phyloP scores from a whole-genome alignment of 2,329 filamentous ascomycete species.

The Alternaria sp. region DNA sequence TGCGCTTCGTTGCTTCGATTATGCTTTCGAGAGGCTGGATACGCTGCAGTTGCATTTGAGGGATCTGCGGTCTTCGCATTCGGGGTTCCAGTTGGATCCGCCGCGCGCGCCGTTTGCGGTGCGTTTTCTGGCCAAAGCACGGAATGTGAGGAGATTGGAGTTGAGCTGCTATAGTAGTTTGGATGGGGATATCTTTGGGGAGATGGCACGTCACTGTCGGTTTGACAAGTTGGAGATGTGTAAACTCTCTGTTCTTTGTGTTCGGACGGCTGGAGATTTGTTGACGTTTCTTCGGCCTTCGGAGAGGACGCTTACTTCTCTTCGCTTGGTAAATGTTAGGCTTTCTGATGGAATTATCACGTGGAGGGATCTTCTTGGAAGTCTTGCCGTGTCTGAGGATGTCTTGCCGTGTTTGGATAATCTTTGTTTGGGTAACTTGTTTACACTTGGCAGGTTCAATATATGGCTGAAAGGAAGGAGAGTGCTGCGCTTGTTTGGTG shows the following conservation, averaged over 20 bases:
- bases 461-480: conserved; percentile 17
- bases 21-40: conserved; percentile 26
- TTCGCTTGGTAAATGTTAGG: conserved; percentile 26
- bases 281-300: conserved; percentile 26
- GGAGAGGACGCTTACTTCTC: conserved; percentile 15
- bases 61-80: conserved; percentile 39
- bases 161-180: conserved; percentile 39
- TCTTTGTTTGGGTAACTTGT: conserved; percentile 24
- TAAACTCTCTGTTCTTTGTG: conserved; percentile 29
- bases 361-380: conserved; percentile 29
- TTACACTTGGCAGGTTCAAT: conserved; percentile 5
- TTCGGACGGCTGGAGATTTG: conserved; percentile 23
- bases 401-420: conserved; percentile 17
- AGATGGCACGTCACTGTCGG: conserved; percentile 34
- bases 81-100: conserved; percentile 33
- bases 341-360: conserved; percentile 17
- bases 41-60: conserved; percentile 36
- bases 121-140: conserved; percentile 38
- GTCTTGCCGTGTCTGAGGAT: conserved; percentile 15
- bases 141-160: conserved; percentile 25
- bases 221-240: conserved; percentile 28
- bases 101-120: conserved; percentile 37
- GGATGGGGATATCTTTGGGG: conserved; percentile 34
- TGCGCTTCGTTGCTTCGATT: conserved; percentile 21
- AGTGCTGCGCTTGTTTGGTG: conserved; percentile 13